Base-by-base conservation (phyloP, 2,329 filamentous ascomycete genomes). In the Trichoderma polysporum region DNA sequence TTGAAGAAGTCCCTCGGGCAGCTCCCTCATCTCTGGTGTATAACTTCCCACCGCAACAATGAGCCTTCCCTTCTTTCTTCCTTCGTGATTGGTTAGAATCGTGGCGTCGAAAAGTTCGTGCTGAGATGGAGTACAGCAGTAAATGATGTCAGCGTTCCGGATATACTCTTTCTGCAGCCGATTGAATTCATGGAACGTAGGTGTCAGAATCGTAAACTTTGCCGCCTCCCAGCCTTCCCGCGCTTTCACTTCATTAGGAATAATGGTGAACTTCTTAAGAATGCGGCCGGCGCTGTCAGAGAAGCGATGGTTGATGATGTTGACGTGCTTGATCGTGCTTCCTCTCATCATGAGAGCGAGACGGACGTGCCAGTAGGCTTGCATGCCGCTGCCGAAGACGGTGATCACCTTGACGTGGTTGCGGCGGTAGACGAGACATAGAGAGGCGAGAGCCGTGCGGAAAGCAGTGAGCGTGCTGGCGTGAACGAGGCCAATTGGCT, bases 341-440 rank as follows among this genome's bases (percentile, higher is more conserved):
- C 87, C 87, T 25, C 85, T 90, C 58, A 95, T 84, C 70, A 94
- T 84, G 12, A 98, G 84, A 0, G 94, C 90, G 4, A 98, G 85
- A 0, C 93, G 90, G 50, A 97, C 88, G 76, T 97, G 94, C 94
- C 94, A 98, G 81, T 94, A 97, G 13, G 94, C 94, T 80, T 97
- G 94, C 72, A 90, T 88, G 53, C 94, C 94, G 37, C 91, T 90
- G 27, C 94, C 94, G 76, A 97, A 98, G 62, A 97, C 90, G 15
- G 90, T 89, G 12, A 97, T 75, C 15, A 89, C 92, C 74, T 90
- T 89, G 49, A 97, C 90, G 31, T 85, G 85, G 65, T 85, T 82
- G 66, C 94, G 91, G 41, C 85, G 85, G 22, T 79, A 77, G 37
- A 93, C 82, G 0, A 93, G 83, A 29, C 89, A 88, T 63, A 90